Evolutionary conservation across 2,329 filamentous ascomycete genomes (phyloP).

Genomic region (Talaromyces sp.): DNA sequence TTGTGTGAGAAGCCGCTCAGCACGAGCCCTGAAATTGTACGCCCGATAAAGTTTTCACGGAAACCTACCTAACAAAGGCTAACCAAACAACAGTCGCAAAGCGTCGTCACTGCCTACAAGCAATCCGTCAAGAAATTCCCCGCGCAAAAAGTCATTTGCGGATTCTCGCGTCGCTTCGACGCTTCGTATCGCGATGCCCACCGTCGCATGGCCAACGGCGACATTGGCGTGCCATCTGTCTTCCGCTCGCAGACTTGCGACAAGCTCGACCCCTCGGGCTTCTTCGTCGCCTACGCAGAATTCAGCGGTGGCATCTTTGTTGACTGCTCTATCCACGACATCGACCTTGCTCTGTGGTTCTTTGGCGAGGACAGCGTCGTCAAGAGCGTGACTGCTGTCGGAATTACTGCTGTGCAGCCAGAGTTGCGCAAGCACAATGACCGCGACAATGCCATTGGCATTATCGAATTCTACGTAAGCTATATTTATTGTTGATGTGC

Average conservation of each 20-base stretch:
- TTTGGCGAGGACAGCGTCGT: slow-evolving; percentile 21
- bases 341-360: slow-evolving; percentile 46
- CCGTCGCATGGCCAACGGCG: slow-evolving; percentile 40
- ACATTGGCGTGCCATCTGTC: slow-evolving; percentile 52
- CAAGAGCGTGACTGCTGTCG: slow-evolving; percentile 26
- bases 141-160: slow-evolving; percentile 55
- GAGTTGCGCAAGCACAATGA: slow-evolving; percentile 28
- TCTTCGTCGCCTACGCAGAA: slow-evolving; percentile 59
- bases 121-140: slow-evolving; percentile 43
- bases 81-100: slow-evolving; percentile 41
- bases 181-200: slow-evolving; percentile 54
- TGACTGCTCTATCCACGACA: slow-evolving; percentile 61
- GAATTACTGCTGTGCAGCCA: slow-evolving; percentile 23
- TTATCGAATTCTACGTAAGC: slow-evolving; percentile 27
- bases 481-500: background rate
- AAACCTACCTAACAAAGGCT: background rate
- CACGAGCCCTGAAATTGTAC: slow-evolving; percentile 50
- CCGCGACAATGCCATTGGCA: slow-evolving; percentile 30
- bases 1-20: slow-evolving; percentile 45
- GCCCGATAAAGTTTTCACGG: slow-evolving; percentile 12
- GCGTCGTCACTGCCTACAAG: slow-evolving; percentile 49
- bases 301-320: slow-evolving; percentile 60
- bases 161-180: slow-evolving; percentile 58
- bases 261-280: slow-evolving; percentile 54
- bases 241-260: slow-evolving; percentile 59